Evolutionary conservation across 768 basidiomycete species (phyloP).

Genomic region (Suillus ampliporus): DNA sequence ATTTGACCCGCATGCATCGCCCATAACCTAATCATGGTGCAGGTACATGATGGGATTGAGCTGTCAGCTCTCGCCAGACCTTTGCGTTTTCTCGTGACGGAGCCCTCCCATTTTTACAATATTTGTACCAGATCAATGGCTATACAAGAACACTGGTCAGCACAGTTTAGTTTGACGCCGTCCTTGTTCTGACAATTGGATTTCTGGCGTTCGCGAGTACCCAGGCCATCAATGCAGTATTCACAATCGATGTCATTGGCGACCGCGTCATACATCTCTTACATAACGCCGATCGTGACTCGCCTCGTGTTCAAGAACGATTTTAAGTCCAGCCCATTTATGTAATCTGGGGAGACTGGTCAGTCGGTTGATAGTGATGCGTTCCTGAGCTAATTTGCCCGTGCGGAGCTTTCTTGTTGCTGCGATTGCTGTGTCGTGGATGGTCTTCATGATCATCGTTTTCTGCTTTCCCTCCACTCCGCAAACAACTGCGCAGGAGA

Average conservation of each 20-base stretch:
- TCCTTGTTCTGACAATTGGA: constrained; percentile 55
- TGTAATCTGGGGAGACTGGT: constrained; percentile 45
- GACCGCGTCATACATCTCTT: constrained; percentile 55
- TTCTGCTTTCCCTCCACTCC: constrained; percentile 39
- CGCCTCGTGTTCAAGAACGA: constrained; percentile 52
- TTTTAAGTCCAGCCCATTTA: constrained; percentile 63
- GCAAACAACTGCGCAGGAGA: constrained; percentile 32
- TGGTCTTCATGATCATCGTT: constrained; percentile 42
- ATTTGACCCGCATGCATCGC: constrained; percentile 14
- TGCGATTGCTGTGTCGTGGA: constrained; percentile 39
- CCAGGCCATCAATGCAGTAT: constrained; percentile 64
- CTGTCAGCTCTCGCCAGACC: constrained; percentile 59
- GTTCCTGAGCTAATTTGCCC: background rate
- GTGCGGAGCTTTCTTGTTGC: constrained; percentile 35
- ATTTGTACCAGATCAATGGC: constrained; percentile 61
- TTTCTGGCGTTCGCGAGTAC: constrained; percentile 64
- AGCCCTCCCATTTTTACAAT: constrained; percentile 66
- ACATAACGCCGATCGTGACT: constrained; percentile 59
- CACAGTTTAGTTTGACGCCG: constrained; percentile 58
- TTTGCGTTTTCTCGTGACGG: constrained; percentile 76
- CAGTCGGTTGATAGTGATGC: background rate
- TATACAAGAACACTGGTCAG: constrained; percentile 60
- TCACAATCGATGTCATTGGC: constrained; percentile 53
- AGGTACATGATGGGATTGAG: constrained; percentile 67
- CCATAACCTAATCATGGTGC: background rate